Base-by-base conservation (phyloP, 192 early-diverging fungal species). In the Funneliformis mosseae region DNA sequence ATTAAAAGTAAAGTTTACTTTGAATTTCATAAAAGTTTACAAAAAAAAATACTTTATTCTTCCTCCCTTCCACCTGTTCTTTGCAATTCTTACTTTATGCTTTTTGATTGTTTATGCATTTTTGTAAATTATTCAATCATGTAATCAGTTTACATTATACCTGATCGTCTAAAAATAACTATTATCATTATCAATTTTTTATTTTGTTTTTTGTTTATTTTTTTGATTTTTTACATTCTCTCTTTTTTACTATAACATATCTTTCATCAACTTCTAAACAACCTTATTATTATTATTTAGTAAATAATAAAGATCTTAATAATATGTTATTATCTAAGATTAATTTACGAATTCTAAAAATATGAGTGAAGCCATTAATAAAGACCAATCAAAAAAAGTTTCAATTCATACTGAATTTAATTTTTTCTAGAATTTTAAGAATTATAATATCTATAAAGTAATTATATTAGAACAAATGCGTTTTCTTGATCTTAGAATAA, bases 381-480 rank as follows among this genome's bases (percentile, higher is more conserved):
- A 12, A 38, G 11, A 66, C 1, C 25, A 16, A 72, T 11, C 38
- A 0, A 71, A 71, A 38, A 1, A 71, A 21, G 23, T 39, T 72
- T 72, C 43, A 11, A 8, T 72, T 21, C 21, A 72, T n/a, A 12
- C 42, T 9, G 18, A 41, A 11, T 16, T 39, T 45, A 72, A 72
- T 72, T 21, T 8, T 42, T 46, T 72, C 25, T 43, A 23, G 18
- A 23, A 72, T 28, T 23, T 41, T 46, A 1, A 45, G 0, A 5
- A 72, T 72, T 72, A 43, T 46, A 72, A 72, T 8, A 45, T 72
- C 25, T 72, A 72, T 25, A 5, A n/a, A 33, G 42, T 41, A 25
- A 72, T n/a, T 0, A 18, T 72, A 25, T 8, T 21, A 5, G 14
- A 50, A 3, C 2, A 11, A 18, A 50, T 50, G 48, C 48, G 14